Evolutionary conservation across 73 alveolate genomes (phyloP), one percentile per base, ranked within the genome.

Genomic region (Tetrahymena thermophila): DNA sequence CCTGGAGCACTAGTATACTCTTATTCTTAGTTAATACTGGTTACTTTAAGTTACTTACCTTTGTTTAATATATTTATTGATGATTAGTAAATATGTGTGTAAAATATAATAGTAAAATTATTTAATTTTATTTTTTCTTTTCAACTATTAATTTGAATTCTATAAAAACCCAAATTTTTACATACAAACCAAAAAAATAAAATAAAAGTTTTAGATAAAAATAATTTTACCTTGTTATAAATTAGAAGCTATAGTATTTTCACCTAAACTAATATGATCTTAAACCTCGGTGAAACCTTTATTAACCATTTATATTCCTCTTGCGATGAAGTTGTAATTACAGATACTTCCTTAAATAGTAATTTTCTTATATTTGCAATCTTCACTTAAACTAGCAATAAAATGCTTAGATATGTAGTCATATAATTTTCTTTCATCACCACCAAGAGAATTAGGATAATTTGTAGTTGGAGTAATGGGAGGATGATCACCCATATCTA

Each of bases 401-500:
- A 99, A 99, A 97, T 99, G 98, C 94, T 98, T 98, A 34, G 99
- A 97, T 93, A 99, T 98, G 57, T 94, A 95, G 71, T 93, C 98
- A 37, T 96, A 97, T 57, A 97, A 44, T 17, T 97, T 95, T 38
- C 93, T 96, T 11, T 95, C 98, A 43, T 96, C 98, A 1, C 97
- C 97, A 17, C 96, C 96, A 25, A 99, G 98, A 40, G 97, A 97
- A 71, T 96, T 97, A 34, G 99, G 96, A 34, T 99, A 99, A 44
- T 98, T 98, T 40, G 98, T 98, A 16, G 99, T 99, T 0, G 99
- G 99, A 34, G 99, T 99, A 38, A 99, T 99, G 10, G 99, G 99
- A 10, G 99, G 99, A 96, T 99, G 99, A 95, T 99, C 99, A 16
- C 99, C 99, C 50, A 98, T 98, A 96, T 99, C 99, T 21, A 97